phyloP scores from a whole-genome alignment of 2,329 filamentous ascomycete genomes.

The Calonectria pseudoreteaudii region DNA sequence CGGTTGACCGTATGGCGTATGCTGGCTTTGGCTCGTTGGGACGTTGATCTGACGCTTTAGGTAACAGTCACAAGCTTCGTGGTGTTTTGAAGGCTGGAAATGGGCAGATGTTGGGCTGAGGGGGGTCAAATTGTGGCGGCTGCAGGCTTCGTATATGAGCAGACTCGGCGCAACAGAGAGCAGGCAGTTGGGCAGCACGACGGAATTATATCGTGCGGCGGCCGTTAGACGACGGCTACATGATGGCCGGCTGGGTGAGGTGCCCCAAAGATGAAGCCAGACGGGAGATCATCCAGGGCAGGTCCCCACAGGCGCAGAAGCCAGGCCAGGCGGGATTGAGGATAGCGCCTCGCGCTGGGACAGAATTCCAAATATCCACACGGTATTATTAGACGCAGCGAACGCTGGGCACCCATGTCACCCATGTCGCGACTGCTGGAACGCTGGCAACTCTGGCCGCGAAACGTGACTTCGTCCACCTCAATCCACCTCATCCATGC shows the following conservation, averaged over 20 bases:
- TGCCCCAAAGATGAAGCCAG: background rate
- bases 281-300: background rate
- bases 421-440: background rate
- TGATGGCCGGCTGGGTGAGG: background rate
- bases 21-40: background rate
- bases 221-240: slow-evolving; percentile 3
- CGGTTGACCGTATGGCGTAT: background rate
- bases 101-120: background rate
- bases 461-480: background rate
- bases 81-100: background rate
- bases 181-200: background rate
- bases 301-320: background rate
- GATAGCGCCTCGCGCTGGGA: background rate
- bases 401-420: background rate
- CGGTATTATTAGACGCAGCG: slow-evolving; percentile 3
- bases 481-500: background rate
- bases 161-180: background rate
- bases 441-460: background rate
- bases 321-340: background rate
- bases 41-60: background rate
- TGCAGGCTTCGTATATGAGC: slow-evolving; percentile 11
- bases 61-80: background rate
- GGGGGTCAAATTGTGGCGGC: background rate
- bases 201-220: background rate
- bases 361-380: background rate